A percentile compares a stretch with the other conserved stretches of the same genome.
Conservation (phyloP, 2,329 filamentous ascomycete species). For the Aspergillus sp. region DNA sequence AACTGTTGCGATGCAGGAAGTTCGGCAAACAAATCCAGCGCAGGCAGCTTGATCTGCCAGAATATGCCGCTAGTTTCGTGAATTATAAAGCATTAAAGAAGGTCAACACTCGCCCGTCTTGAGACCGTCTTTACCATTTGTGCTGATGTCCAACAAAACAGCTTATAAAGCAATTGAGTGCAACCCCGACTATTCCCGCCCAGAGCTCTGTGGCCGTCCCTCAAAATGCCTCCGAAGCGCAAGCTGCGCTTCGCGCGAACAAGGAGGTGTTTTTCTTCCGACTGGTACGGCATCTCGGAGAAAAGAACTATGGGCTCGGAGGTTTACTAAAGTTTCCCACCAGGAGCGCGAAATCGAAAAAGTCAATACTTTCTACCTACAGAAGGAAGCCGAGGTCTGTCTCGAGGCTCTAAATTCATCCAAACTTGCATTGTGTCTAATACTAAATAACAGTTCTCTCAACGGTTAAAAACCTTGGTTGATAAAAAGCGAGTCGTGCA, state of each 20-base stretch:
- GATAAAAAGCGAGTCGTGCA: conserved; percentile 95
- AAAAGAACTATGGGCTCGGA: neutral
- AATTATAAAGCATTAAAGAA: conserved; percentile 99
- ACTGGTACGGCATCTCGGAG: conserved; percentile 61
- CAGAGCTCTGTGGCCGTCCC: conserved; percentile 59
- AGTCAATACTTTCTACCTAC: conserved; percentile 95
- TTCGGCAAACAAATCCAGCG: conserved; percentile 99
- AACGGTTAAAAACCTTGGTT: conserved; percentile 84
- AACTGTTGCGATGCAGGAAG: conserved; percentile 65
- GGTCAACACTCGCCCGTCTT: conserved; percentile 53
- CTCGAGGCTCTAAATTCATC: neutral
- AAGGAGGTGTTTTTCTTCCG: conserved; percentile 99
- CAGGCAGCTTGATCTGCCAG: conserved; percentile 95
- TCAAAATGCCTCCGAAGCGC: conserved; percentile 65
- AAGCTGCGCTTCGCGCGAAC: conserved; percentile 88
- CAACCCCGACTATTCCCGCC: conserved; percentile 78
- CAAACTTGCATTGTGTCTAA: neutral
- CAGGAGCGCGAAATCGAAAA: conserved; percentile 98
- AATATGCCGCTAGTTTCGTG: conserved; percentile 98
- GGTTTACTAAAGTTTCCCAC: conserved; percentile 10
- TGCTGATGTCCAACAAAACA: conserved; percentile 46
- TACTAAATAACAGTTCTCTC: conserved; percentile 67
- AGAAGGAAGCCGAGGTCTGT: conserved; percentile 93
- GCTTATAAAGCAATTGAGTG: conserved; percentile 98
- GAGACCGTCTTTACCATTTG: neutral